Conservation (phyloP, 2,329 filamentous ascomycete genomes). For the Neonectria coccinea region DNA sequence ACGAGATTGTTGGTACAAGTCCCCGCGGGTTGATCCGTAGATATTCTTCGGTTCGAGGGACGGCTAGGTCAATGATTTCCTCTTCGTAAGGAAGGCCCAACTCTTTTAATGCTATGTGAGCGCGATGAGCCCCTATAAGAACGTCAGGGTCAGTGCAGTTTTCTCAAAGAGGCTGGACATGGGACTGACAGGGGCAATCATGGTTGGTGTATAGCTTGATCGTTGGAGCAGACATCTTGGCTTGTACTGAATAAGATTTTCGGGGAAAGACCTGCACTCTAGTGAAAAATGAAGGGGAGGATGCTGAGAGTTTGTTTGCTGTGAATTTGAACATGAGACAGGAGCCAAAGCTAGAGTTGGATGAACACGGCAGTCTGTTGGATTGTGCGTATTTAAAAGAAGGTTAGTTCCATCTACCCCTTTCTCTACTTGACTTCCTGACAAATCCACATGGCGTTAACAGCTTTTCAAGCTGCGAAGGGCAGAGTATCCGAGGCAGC, state of each 20-base stretch:
- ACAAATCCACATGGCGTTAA: background rate
- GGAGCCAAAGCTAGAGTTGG: background rate
- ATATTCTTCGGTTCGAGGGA: conserved; percentile 48
- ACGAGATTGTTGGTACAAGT: background rate
- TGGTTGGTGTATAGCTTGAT: background rate
- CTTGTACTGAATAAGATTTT: background rate
- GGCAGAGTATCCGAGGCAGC: background rate
- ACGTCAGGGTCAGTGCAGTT: background rate
- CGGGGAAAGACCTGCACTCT: background rate
- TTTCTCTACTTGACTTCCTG: background rate
- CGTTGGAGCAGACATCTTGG: background rate
- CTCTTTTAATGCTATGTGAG: background rate
- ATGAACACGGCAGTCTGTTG: background rate
- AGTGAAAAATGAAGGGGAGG: background rate
- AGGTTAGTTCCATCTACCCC: no score
- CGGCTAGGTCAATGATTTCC: conserved; percentile 50
- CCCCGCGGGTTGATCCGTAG: conserved; percentile 17
- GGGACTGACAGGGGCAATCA: background rate
- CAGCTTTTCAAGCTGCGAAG: background rate
- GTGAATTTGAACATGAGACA: background rate
- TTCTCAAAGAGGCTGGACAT: background rate
- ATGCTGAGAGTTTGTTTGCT: background rate
- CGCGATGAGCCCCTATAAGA: background rate
- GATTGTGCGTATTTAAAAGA: no score
- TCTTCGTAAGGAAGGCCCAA: background rate